Conservation (phyloP, 345 rosid genomes). For the Populus pruinosa region DNA sequence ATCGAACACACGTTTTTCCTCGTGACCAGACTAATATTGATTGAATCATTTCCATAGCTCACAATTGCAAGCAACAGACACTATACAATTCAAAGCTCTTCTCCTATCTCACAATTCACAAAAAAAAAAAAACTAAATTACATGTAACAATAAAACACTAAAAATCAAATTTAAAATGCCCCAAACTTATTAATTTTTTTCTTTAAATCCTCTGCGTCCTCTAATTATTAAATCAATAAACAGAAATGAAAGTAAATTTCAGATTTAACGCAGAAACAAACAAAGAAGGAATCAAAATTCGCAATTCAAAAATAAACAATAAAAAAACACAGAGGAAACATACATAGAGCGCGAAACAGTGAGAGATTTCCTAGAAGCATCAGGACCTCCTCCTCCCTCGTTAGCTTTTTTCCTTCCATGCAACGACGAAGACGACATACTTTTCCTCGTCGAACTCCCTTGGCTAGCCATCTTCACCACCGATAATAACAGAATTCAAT, state of each 20-base stretch:
- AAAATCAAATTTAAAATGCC: background rate
- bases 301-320: background rate
- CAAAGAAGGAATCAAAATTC: background rate
- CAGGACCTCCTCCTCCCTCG: slow-evolving; percentile 46
- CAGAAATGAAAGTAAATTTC: background rate
- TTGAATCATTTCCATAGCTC: background rate
- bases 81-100: background rate
- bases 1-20: background rate
- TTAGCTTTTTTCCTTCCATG: slow-evolving; percentile 49
- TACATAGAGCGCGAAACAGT: slow-evolving; percentile 65
- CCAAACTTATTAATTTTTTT: background rate
- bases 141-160: background rate
- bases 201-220: background rate
- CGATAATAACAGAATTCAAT: background rate
- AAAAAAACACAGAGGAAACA: background rate
- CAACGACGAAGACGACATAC: slow-evolving; percentile 40
- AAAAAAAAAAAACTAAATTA: background rate
- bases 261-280: background rate
- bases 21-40: background rate
- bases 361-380: slow-evolving; percentile 55
- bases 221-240: background rate
- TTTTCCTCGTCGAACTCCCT: slow-evolving; percentile 66
- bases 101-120: background rate
- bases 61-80: background rate
- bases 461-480: slow-evolving; percentile 62